Base-by-base conservation (phyloP, 2,329 filamentous ascomycete genomes). In the Sordariomycetes sp. region DNA sequence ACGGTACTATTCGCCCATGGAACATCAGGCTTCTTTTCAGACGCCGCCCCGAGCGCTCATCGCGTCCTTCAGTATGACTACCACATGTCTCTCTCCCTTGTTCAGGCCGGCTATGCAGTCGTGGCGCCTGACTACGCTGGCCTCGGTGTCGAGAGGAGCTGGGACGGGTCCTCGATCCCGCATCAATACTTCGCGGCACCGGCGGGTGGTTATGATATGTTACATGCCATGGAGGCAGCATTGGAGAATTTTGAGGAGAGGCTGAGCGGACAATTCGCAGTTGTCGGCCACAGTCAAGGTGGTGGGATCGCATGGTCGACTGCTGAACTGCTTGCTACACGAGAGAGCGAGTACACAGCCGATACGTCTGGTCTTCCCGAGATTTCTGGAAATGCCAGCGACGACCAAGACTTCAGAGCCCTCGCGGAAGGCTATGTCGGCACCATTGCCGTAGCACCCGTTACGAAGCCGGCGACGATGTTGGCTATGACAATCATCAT, bases 281-380 rank as follows among this genome's bases (percentile, higher is more conserved):
- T 57, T 12, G 53, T 63, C 37, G 65, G 66, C 2, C 63, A 68
- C 34, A 64, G 57, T 6, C 62, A 70, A 42, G 67, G 66, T 8
- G 66, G 63, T 7, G 55, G 51, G 0, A 54, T 53, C 1, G 58
- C 59, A 0, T 71, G 67, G 66, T 36, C 27, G 9, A 34, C 32
- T 1, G 41, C 41, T 0, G 40, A 44, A n/a, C 33, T 46, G 4
- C 49, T 58, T 19, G 53, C 44, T 2, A 27, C n/a, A n/a, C n/a
- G n/a, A n/a, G n/a, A n/a, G n/a, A n/a, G n/a, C n/a, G n/a, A n/a
- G n/a, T n/a, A n/a, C n/a, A n/a, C n/a, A n/a, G n/a, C n/a, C n/a
- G n/a, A n/a, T n/a, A n/a, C n/a, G n/a, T n/a, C n/a, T n/a, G n/a
- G n/a, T n/a, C n/a, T n/a, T n/a, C n/a, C n/a, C n/a, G n/a, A n/a